phyloP scores from a whole-genome alignment of 1,139 yeast species.

The Wickerhamomyces sp. region DNA sequence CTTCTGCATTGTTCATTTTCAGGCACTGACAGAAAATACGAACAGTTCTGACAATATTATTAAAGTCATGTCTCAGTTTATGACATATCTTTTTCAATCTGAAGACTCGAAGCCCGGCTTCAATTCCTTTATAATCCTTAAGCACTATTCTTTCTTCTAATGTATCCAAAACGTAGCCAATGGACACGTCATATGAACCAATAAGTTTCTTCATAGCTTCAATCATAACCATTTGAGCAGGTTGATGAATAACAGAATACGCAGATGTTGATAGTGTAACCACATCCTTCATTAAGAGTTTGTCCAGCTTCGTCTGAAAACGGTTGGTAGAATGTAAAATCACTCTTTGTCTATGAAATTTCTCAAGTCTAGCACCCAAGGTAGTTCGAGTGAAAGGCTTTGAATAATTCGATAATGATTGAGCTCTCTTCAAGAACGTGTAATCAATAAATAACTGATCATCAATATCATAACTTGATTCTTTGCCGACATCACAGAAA shows the following conservation, averaged over 20 bases:
- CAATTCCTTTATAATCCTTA: constrained; percentile 54
- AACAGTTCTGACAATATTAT: constrained; percentile 44
- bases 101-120: constrained; percentile 63
- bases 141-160: constrained; percentile 49
- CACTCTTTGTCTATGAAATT: constrained; percentile 74
- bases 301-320: constrained; percentile 65
- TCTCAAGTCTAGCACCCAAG: constrained; percentile 70
- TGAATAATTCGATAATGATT: constrained; percentile 44
- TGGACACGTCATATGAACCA: constrained; percentile 58
- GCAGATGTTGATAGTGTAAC: constrained; percentile 64
- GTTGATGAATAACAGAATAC: constrained; percentile 62
- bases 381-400: constrained; percentile 80
- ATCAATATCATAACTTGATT: constrained; percentile 57
- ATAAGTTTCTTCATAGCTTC: constrained; percentile 71
- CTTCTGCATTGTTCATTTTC: constrained; percentile 52
- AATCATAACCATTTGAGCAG: constrained; percentile 68
- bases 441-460: constrained; percentile 42
- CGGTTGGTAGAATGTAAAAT: constrained; percentile 74
- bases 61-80: constrained; percentile 55
- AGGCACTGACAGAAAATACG: constrained; percentile 53
- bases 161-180: constrained; percentile 37
- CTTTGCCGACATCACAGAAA: constrained; percentile 82
- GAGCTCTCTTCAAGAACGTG: constrained; percentile 42
- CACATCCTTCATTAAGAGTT: constrained; percentile 61
- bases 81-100: constrained; percentile 47